Evolutionary conservation across 331 rosid species (phyloP), one percentile per base, ranked within the genome.

Genomic region (Malus hybrid): DNA sequence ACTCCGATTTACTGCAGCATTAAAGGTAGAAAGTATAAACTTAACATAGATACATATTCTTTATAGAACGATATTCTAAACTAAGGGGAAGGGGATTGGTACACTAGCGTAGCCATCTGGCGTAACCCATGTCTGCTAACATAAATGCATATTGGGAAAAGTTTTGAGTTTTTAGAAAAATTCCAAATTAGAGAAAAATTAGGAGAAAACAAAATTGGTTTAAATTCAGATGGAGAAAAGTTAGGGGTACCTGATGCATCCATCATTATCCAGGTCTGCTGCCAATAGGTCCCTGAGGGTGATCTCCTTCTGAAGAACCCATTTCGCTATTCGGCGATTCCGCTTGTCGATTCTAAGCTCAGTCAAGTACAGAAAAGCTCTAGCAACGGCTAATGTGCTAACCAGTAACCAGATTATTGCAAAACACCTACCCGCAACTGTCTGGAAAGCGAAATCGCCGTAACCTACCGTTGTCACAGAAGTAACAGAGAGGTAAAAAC

Each of bases 391-490:
- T 18, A 90, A 65, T 64, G 97, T 88, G 83, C 93, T 88, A 13
- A 88, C 83, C 65, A 88, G 73, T 34, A 92, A 83, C 96, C 97
- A 92, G 32, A 88, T n/a, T 33, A 84, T 74, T 4, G 96, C 93
- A 72, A 92, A 92, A 72, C 87, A 77, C 70, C 97, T 83, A 48
- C 96, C 96, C 0, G 10, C 20, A 3, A 78, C 42, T 0, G 97
- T 82, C 7, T 20, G 57, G 74, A 92, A 85, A 70, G 89, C 77
- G 75, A 65, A 83, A 76, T 92, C 96, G 8, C 97, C 93, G 73
- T 85, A 90, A 18, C 96, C 96, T n/a, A 92, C 97, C 0, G 96
- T 88, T 29, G 97, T 89, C 6, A 85, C 96, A 36, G 97, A 90
- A 7, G 89, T 88, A 33, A 92, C 77, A 16, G 92, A 90, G 62